Conservation (phyloP, 352 stramenopile species). For the Globisporangium polare region DNA sequence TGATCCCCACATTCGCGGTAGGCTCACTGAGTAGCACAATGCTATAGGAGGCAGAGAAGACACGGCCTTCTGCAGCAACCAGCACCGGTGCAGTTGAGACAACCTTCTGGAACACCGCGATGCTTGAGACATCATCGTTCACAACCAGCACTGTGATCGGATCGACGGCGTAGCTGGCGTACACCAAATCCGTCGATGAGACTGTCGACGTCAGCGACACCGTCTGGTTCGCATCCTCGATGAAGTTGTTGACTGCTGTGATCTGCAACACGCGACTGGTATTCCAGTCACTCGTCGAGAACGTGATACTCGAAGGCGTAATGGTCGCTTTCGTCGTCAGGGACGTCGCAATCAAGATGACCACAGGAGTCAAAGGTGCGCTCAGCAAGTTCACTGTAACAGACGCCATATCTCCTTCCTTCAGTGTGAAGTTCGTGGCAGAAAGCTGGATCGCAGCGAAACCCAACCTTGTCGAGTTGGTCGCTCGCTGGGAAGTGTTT, state of each 20-base stretch:
- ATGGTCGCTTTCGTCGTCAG: constrained; percentile 24
- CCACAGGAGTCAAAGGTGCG: constrained; percentile 29
- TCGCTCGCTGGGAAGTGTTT: constrained; percentile 29
- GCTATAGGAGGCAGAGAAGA: constrained; percentile 45
- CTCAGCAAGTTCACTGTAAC: constrained; percentile 38
- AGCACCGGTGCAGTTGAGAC: constrained; percentile 31
- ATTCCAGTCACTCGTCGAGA: constrained; percentile 33
- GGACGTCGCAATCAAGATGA: constrained; percentile 32
- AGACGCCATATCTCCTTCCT: constrained; percentile 23
- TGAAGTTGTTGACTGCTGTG: constrained; percentile 40
- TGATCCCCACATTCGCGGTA: constrained; percentile 29
- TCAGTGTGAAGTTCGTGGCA: constrained; percentile 32
- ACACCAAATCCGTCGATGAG: constrained; percentile 32
- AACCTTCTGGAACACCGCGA: constrained; percentile 39
- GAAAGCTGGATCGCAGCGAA: constrained; percentile 43
- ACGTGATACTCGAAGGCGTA: constrained; percentile 21
- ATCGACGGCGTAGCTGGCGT: constrained; percentile 20
- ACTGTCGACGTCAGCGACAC: constrained; percentile 23
- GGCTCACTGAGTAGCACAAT: constrained; percentile 47
- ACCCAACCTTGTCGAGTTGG: constrained; percentile 19
- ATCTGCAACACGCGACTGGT: constrained; percentile 30
- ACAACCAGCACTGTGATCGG: constrained; percentile 34
- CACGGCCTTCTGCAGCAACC: constrained; percentile 41
- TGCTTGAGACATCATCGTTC: constrained; percentile 48
- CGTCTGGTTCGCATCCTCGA: constrained; percentile 37